A percentile compares a stretch with the other conserved stretches of the same genome.
Conservation (phyloP, 345 rosid genomes). For the Microcos paniculata region DNA sequence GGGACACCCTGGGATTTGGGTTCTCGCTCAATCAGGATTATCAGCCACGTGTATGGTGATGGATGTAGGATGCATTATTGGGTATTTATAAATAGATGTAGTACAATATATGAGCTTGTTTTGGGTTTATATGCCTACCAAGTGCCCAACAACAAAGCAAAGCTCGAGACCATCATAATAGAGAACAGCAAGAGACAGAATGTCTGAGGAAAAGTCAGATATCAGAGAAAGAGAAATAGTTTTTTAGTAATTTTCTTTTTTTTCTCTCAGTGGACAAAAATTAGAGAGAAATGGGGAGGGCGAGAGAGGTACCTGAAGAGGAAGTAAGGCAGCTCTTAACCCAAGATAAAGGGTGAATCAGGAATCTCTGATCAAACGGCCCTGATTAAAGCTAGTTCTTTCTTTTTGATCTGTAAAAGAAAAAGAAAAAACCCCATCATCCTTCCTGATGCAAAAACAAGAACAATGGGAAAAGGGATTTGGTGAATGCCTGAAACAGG, state of each 20-base stretch:
- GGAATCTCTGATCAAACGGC: neutral
- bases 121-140: neutral
- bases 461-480: neutral
- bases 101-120: neutral
- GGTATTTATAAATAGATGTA: neutral
- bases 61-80: conserved; percentile 11
- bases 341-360: neutral
- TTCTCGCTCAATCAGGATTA: too few species aligned
- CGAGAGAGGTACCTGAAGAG: conserved; percentile 1
- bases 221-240: conserved; percentile 4
- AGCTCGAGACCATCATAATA: conserved; percentile 8
- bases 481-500: too few species aligned
- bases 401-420: neutral
- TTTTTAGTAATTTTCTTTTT: neutral
- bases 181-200: conserved; percentile 34
- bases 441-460: neutral
- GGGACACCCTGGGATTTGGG: neutral
- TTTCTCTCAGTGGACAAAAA: neutral
- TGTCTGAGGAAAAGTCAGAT: conserved; percentile 32
- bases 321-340: neutral
- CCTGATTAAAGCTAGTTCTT: neutral
- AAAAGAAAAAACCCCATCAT: neutral
- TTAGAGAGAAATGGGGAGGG: conserved; percentile 9
- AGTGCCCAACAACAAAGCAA: neutral
- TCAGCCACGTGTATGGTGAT: conserved; percentile 23